phyloP scores from a whole-genome alignment of 768 basidiomycete genomes.

The Hypholoma sublateritium region DNA sequence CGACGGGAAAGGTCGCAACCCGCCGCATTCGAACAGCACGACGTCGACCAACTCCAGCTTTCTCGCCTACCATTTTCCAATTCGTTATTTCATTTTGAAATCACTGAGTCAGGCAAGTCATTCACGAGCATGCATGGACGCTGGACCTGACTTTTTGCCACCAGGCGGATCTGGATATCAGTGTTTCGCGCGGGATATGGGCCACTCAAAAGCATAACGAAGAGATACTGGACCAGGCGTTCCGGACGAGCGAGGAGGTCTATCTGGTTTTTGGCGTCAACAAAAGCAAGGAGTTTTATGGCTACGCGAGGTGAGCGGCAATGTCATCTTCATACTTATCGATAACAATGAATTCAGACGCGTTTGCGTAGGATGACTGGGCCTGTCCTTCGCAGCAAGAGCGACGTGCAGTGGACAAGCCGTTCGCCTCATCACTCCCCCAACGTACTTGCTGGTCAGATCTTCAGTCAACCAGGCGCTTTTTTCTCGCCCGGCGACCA shows the following conservation, averaged over 20 bases:
- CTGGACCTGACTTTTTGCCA: slow-evolving; percentile 7
- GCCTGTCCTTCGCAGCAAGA: slow-evolving; percentile 52
- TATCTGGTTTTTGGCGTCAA: slow-evolving; percentile 91
- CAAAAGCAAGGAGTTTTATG: slow-evolving; percentile 92
- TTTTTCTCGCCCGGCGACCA: slow-evolving; percentile 38
- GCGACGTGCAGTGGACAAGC: slow-evolving; percentile 58
- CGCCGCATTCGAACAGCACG: slow-evolving; percentile 53
- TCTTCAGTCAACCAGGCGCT: background rate
- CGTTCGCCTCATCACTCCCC: slow-evolving; percentile 18
- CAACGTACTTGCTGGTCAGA: background rate
- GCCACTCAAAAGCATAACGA: slow-evolving; percentile 94
- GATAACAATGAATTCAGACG: slow-evolving; percentile 1
- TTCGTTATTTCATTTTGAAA: slow-evolving; percentile 92
- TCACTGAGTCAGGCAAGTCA: slow-evolving; percentile 71
- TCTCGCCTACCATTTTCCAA: slow-evolving; percentile 73
- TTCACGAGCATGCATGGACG: background rate
- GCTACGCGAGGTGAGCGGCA: slow-evolving; percentile 75
- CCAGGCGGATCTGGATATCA: slow-evolving; percentile 77
- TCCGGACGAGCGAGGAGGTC: slow-evolving; percentile 85
- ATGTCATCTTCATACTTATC: background rate
- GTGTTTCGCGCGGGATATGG: slow-evolving; percentile 80
- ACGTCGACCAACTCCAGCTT: slow-evolving; percentile 86
- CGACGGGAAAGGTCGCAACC: slow-evolving; percentile 15
- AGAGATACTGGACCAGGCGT: slow-evolving; percentile 88
- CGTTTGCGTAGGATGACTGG: slow-evolving; percentile 61